These are phyloP conservation scores for Eutrema salsugineum DNA, from an alignment of 441 rosid species.

Conservation along the genomic window DNA sequence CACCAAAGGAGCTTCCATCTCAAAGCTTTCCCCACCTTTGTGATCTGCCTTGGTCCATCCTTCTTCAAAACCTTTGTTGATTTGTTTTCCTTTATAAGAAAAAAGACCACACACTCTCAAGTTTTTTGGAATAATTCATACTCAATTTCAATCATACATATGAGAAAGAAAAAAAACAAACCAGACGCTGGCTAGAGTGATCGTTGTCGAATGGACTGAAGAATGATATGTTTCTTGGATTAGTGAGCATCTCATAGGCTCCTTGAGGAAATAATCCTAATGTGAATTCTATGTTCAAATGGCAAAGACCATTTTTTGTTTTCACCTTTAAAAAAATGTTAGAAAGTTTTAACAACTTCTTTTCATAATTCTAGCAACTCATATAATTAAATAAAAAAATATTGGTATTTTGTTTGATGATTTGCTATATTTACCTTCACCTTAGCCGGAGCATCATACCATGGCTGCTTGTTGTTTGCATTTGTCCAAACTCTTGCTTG, in stretches of 20 bases:
- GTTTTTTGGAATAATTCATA: not conserved
- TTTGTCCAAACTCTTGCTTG: conserved; percentile 55
- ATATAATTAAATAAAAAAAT: not conserved
- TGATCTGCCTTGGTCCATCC: conserved; percentile 68
- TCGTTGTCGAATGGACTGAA: not conserved
- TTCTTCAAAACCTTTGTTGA: conserved; percentile 57
- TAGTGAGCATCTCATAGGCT: conserved; percentile 43
- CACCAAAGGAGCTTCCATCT: conserved; percentile 74
- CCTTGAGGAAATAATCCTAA: conserved; percentile 75
- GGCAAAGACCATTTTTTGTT: conserved; percentile 67
- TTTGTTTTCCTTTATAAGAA: conserved; percentile 49
- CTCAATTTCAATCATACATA: not conserved
- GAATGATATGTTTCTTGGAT: conserved; percentile 29
- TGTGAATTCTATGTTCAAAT: conserved; percentile 42
- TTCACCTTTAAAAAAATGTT: conserved; percentile 42
- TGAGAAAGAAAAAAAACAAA: not conserved
- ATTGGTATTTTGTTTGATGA: not conserved
- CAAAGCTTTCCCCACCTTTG: conserved; percentile 65
- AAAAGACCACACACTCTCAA: not conserved
- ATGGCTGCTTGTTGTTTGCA: conserved; percentile 40
- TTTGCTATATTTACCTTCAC: conserved; percentile 31
- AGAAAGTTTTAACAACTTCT: no score
- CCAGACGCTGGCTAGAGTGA: not conserved
- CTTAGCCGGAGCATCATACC: conserved; percentile 51
- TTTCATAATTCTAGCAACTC: not conserved